These are phyloP conservation scores for Aureobasidium pullulans DNA, from an alignment of 2,329 filamentous ascomycete species.

Conservation along the genomic window DNA sequence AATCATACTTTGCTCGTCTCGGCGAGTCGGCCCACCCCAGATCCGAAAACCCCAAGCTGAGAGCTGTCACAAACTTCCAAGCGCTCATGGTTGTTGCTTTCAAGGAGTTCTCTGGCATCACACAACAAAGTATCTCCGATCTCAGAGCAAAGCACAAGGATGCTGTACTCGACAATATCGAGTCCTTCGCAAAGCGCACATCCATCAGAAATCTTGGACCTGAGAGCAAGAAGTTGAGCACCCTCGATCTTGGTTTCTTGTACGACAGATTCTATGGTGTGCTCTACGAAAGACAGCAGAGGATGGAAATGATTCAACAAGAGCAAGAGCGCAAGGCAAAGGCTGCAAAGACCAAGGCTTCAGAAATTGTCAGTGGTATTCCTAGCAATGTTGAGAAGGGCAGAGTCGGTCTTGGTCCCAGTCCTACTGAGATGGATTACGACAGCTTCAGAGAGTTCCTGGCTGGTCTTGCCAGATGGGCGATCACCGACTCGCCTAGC, in stretches of 20 bases:
- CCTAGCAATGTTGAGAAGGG: conserved; percentile 63
- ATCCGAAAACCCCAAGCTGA: conserved; percentile 88
- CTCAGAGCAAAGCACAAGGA: conserved; percentile 89
- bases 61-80: conserved; percentile 91
- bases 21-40: conserved; percentile 95
- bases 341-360: conserved; percentile 49
- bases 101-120: conserved; percentile 94
- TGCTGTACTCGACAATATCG: conserved; percentile 88
- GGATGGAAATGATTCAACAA: conserved; percentile 62
- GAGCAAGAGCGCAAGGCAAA: conserved; percentile 58
- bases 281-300: conserved; percentile 84
- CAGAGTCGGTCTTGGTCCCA: conserved; percentile 79
- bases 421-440: conserved; percentile 93
- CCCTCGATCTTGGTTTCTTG: conserved; percentile 78
- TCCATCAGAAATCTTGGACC: conserved; percentile 92
- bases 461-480: conserved; percentile 82
- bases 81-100: conserved; percentile 99
- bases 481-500: conserved; percentile 74
- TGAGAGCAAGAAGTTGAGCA: conserved; percentile 83
- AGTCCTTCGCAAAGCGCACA: conserved; percentile 93
- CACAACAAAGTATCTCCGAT: conserved; percentile 84
- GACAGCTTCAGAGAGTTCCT: conserved; percentile 93
- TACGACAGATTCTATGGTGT: conserved; percentile 94
- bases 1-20: conserved; percentile 85
- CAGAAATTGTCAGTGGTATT: conserved; percentile 42